phyloP scores from a whole-genome alignment of 257 asterid species.

The Scutellaria minor region DNA sequence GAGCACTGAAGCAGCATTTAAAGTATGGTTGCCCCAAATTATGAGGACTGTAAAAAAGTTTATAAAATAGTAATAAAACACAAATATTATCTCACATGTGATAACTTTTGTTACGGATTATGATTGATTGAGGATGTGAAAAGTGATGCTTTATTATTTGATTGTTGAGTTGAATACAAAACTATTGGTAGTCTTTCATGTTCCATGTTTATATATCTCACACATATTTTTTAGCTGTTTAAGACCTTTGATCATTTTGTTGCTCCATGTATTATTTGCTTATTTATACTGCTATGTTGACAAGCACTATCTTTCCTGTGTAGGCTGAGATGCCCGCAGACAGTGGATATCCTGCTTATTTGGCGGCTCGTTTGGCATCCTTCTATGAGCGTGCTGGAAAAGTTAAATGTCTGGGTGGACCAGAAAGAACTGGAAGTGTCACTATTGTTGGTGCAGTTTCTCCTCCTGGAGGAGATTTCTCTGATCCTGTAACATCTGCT shows the following conservation, averaged over 20 bases:
- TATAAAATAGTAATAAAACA: neutral
- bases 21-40: neutral
- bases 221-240: neutral
- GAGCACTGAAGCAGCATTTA: constrained; percentile 12
- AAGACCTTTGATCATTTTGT: constrained; percentile 3
- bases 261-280: neutral
- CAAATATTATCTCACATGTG: neutral
- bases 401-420: constrained; percentile 98
- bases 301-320: constrained; percentile 22
- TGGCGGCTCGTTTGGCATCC: constrained; percentile 98
- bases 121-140: neutral
- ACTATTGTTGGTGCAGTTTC: constrained; percentile 99
- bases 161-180: constrained; percentile 16
- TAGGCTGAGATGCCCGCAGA: constrained; percentile 99
- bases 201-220: neutral
- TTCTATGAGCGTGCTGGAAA: constrained; percentile 99
- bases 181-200: neutral
- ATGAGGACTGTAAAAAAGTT: constrained; percentile 1
- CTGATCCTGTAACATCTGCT: constrained; percentile 99
- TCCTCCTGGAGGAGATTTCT: constrained; percentile 99
- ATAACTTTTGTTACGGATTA: constrained; percentile 1
- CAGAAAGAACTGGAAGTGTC: constrained; percentile 98
- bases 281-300: constrained; percentile 27
- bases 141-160: constrained; percentile 7
- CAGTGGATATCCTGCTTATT: constrained; percentile 99